These are phyloP conservation scores for Brassica hybrid DNA, from an alignment of 441 rosid species.

Conservation along the genomic window DNA sequence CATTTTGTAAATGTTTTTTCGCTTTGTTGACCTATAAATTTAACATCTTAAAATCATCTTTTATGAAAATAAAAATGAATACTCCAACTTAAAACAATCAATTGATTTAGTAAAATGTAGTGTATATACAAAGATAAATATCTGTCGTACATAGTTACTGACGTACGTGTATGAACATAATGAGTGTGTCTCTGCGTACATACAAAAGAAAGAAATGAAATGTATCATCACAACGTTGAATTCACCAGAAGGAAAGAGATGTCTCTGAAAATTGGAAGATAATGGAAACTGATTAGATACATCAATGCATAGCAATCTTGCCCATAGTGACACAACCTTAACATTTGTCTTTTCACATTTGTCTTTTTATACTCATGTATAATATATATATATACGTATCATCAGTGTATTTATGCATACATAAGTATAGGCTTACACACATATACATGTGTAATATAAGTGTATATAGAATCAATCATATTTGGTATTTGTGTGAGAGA, in stretches of 20 bases:
- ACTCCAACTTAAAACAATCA: background rate
- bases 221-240: slow-evolving; percentile 37
- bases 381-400: background rate
- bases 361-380: slow-evolving; percentile 51
- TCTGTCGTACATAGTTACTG: slow-evolving; percentile 17
- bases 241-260: slow-evolving; percentile 39
- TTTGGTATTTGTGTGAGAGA: slow-evolving; percentile 36
- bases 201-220: slow-evolving; percentile 13
- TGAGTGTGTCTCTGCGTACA: slow-evolving; percentile 27
- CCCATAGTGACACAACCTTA: slow-evolving; percentile 87
- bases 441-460: background rate
- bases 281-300: slow-evolving; percentile 45
- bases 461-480: slow-evolving; percentile 32
- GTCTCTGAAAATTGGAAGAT: slow-evolving; percentile 35
- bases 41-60: background rate
- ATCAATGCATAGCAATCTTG: slow-evolving; percentile 54
- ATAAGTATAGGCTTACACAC: background rate
- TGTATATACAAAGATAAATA: background rate
- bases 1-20: background rate
- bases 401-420: slow-evolving; percentile 49
- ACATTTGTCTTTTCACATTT: slow-evolving; percentile 93
- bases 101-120: background rate
- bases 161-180: slow-evolving; percentile 24
- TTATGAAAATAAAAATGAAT: background rate
- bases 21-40: background rate